phyloP scores from a whole-genome alignment of 768 basidiomycete species.

The Lactarius tabidus region DNA sequence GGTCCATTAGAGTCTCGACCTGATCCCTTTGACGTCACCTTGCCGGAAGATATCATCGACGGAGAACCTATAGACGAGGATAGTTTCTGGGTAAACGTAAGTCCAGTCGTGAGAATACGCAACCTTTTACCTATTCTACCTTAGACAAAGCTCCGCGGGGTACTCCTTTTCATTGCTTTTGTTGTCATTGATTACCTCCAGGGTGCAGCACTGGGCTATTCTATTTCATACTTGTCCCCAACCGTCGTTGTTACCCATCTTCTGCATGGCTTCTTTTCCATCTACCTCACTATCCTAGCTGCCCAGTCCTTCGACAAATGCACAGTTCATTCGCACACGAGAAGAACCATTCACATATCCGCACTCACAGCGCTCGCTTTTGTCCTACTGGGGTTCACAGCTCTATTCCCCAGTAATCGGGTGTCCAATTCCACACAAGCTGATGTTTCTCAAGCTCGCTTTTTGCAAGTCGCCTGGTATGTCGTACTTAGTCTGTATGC shows the following conservation, averaged over 20 bases:
- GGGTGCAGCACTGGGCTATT: conserved; percentile 54
- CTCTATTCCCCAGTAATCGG: conserved; percentile 53
- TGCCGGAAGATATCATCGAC: conserved; percentile 63
- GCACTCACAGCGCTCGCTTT: conserved; percentile 48
- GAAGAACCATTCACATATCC: conserved; percentile 54
- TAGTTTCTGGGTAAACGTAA: conserved; percentile 55
- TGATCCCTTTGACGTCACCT: conserved; percentile 71
- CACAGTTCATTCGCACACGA: conserved; percentile 34
- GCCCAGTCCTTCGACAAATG: conserved; percentile 48
- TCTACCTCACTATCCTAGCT: conserved; percentile 56
- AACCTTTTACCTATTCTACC: not conserved
- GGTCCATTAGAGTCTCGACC: conserved; percentile 29
- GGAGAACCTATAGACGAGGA: conserved; percentile 61
- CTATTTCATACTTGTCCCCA: conserved; percentile 32
- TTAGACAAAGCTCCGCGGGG: conserved; percentile 11
- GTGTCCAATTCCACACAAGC: conserved; percentile 27
- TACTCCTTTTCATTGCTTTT: conserved; percentile 42
- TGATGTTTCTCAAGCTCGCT: conserved; percentile 25
- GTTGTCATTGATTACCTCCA: conserved; percentile 47
- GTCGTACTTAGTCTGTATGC: conserved; percentile 48
- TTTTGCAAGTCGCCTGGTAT: conserved; percentile 45
- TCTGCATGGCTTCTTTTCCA: conserved; percentile 50
- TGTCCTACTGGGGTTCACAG: conserved; percentile 41
- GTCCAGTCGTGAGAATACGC: conserved; percentile 24
- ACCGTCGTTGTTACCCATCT: conserved; percentile 37